A percentile compares a stretch with the other conserved stretches of the same genome.
Evolutionary conservation across 1,139 yeast genomes (phyloP).

Genomic region (Geotrichum europaeum): DNA sequence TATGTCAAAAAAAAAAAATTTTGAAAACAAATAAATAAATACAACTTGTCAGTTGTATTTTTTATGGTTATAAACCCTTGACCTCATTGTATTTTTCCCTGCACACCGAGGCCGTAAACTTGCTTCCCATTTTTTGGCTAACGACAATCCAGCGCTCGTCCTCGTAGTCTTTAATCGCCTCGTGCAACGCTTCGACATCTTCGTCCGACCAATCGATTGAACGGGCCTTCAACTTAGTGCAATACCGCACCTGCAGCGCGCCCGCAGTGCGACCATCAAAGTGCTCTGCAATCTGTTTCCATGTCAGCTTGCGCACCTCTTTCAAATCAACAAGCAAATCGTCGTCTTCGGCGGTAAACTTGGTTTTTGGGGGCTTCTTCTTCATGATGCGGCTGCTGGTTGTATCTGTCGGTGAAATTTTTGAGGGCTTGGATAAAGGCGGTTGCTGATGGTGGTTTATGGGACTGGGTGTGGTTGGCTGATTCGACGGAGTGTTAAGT

Average conservation of each 20-base stretch:
- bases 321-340: conserved; percentile 28
- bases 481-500: background rate
- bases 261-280: conserved; percentile 32
- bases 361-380: conserved; percentile 22
- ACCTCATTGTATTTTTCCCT: conserved; percentile 20
- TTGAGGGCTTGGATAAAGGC: background rate
- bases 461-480: background rate
- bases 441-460: background rate
- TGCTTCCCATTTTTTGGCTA: conserved; percentile 25
- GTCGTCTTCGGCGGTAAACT: conserved; percentile 30
- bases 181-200: conserved; percentile 23
- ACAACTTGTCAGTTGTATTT: background rate
- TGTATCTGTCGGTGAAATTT: background rate
- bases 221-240: conserved; percentile 28
- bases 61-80: background rate
- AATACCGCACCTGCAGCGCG: conserved; percentile 31
- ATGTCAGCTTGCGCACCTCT: conserved; percentile 27
- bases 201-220: conserved; percentile 25
- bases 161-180: conserved; percentile 27
- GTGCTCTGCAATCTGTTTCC: conserved; percentile 31
- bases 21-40: too few species aligned
- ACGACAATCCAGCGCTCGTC: conserved; percentile 27
- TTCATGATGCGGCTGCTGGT: background rate
- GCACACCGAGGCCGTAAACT: conserved; percentile 26
- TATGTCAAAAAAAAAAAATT: too few species aligned